Evolutionary conservation across 2,329 filamentous ascomycete genomes (phyloP).

Genomic region (Verticillium longisporum): DNA sequence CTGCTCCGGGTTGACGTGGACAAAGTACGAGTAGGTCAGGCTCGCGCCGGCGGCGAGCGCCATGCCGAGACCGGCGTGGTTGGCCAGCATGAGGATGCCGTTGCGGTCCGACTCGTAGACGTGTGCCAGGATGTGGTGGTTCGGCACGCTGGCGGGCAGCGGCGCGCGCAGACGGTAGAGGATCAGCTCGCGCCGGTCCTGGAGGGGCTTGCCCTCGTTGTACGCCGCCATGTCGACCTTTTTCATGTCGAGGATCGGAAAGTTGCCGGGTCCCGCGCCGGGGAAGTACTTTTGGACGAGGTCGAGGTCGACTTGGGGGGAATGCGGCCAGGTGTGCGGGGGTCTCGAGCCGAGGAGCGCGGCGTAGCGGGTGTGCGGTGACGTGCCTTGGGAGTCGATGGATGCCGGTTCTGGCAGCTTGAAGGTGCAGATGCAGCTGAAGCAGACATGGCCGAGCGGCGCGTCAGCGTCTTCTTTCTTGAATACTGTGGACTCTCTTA

Average conservation of each 20-base stretch:
- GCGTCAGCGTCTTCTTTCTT: constrained; percentile 26
- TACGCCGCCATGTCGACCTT: constrained; percentile 45
- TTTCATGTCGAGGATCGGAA: constrained; percentile 45
- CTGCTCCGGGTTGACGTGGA: constrained; percentile 42
- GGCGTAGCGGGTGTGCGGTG: constrained; percentile 36
- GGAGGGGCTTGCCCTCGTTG: constrained; percentile 32
- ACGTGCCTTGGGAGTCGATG: constrained; percentile 28
- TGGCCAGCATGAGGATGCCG: constrained; percentile 42
- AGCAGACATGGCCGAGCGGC: constrained; percentile 35
- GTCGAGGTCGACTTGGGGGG: constrained; percentile 39
- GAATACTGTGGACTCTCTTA: constrained; percentile 5
- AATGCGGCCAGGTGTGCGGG: constrained; percentile 34
- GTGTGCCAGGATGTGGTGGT: constrained; percentile 40
- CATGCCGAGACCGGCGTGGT: constrained; percentile 40
- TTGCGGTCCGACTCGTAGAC: constrained; percentile 48
- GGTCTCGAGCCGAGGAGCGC: constrained; percentile 28
- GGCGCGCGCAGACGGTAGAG: constrained; percentile 41
- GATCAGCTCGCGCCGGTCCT: constrained; percentile 40
- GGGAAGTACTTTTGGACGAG: constrained; percentile 27
- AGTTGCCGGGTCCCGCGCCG: constrained; percentile 30
- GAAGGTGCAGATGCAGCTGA: constrained; percentile 46
- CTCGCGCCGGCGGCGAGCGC: constrained; percentile 34
- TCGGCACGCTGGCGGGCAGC: constrained; percentile 29
- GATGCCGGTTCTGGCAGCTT: constrained; percentile 27
- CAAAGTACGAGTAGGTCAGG: constrained; percentile 43